Evolutionary conservation across 495 filamentous ascomycete species (phyloP).

Genomic region (Thermothielavioides terrestris): DNA sequence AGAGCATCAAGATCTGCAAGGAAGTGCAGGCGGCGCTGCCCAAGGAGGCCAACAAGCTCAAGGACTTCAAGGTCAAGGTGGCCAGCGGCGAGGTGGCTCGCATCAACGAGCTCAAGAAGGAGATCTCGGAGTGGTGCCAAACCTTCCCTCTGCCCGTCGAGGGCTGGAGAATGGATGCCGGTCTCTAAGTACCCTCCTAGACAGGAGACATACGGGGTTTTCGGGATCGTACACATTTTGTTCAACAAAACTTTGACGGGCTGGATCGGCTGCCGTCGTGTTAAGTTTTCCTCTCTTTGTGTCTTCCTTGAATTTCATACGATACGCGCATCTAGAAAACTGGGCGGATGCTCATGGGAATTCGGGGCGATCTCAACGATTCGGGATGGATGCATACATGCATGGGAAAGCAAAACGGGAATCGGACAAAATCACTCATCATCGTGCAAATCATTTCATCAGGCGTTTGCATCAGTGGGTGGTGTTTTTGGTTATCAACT

Average conservation of each 20-base stretch:
- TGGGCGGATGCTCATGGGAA: conserved; percentile 5
- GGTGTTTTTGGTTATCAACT: conserved; percentile 31
- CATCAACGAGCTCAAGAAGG: conserved; percentile 75
- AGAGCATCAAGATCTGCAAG: conserved; percentile 72
- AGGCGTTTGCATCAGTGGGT: conserved; percentile 28
- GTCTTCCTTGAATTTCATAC: conserved; percentile 16
- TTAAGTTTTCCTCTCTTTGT: not conserved
- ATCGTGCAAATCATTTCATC: conserved; percentile 30
- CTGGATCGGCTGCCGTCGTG: not conserved
- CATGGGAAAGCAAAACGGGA: conserved; percentile 16
- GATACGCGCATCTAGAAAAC: conserved; percentile 10
- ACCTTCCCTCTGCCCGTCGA: conserved; percentile 88
- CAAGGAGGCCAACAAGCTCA: conserved; percentile 96
- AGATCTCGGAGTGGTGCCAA: conserved; percentile 80
- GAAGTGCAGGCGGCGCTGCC: conserved; percentile 74
- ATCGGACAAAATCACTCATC: conserved; percentile 27
- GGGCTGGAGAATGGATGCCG: conserved; percentile 48
- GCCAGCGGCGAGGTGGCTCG: conserved; percentile 64
- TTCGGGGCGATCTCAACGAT: conserved; percentile 26
- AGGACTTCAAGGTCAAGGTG: conserved; percentile 96
- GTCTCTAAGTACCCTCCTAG: no score
- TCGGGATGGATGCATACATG: no score
- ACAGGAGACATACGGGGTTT: not conserved
- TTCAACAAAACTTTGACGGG: conserved; percentile 16
- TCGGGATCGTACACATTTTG: not conserved